phyloP scores from a whole-genome alignment of 176 grass and related monocot species.

The Cenchrus purpureus region DNA sequence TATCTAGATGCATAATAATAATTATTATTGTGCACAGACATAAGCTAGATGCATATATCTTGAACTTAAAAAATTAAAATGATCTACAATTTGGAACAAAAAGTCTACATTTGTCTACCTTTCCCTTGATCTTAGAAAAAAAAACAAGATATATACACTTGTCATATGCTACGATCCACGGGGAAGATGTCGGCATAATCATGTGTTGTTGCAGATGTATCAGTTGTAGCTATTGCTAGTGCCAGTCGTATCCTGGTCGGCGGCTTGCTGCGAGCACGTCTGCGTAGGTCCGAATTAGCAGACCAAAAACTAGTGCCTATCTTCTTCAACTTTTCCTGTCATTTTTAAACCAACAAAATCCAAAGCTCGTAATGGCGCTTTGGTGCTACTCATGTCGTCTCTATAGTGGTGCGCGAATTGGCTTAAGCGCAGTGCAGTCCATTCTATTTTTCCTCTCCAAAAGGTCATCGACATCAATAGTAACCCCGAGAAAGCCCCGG shows the following conservation, averaged over 20 bases:
- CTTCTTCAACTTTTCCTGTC: not conserved
- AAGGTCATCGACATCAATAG: not conserved
- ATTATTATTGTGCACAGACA: too few species aligned
- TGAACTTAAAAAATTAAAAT: too few species aligned
- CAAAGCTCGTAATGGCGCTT: too few species aligned
- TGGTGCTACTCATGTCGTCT: not conserved
- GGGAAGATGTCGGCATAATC: not conserved
- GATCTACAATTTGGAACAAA: too few species aligned
- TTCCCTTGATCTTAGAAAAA: too few species aligned
- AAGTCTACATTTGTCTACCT: too few species aligned
- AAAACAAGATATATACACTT: too few species aligned
- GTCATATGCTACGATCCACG: not conserved
- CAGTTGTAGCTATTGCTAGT: not conserved
- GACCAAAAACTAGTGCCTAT: not conserved
- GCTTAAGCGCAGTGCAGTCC: not conserved
- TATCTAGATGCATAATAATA: too few species aligned
- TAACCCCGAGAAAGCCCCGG: not conserved
- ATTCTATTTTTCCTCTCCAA: not conserved
- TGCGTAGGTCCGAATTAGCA: conserved; percentile 16
- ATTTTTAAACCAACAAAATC: not conserved
- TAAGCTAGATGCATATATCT: too few species aligned
- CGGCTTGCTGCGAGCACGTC: not conserved
- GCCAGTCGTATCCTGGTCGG: conserved; percentile 11
- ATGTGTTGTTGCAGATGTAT: not conserved
- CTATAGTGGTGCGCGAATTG: not conserved